Conservation (phyloP, 768 basidiomycete species). For the Tylopilus cervinicoccineus region DNA sequence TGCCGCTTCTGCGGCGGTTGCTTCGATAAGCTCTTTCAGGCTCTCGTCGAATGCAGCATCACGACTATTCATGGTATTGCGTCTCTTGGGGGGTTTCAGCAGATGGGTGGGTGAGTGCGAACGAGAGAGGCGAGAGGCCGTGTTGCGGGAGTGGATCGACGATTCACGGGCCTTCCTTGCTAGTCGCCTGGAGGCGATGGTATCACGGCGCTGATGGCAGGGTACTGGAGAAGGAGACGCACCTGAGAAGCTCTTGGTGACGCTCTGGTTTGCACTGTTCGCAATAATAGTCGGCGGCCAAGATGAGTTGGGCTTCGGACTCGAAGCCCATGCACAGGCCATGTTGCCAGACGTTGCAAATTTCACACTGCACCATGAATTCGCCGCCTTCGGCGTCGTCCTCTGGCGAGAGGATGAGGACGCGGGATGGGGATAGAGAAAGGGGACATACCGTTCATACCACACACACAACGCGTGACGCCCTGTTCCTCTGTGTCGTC, state of each 20-base stretch:
- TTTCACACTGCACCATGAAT: conserved; percentile 98
- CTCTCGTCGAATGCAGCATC: conserved; percentile 93
- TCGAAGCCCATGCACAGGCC: conserved; percentile 94
- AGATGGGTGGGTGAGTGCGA: conserved; percentile 65
- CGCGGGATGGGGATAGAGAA: conserved; percentile 4
- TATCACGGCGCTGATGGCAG: conserved; percentile 16
- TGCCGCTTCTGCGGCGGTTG: conserved; percentile 68
- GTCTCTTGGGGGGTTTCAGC: conserved; percentile 74
- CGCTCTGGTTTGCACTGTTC: conserved; percentile 88
- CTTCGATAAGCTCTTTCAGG: conserved; percentile 70
- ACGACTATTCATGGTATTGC: conserved; percentile 97
- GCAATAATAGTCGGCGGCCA: conserved; percentile 88
- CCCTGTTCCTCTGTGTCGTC: conserved; percentile 49
- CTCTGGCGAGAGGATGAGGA: conserved; percentile 42
- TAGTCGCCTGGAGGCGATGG: conserved; percentile 46
- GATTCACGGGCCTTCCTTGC: conserved; percentile 61
- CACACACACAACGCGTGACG: conserved; percentile 83
- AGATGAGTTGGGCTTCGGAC: conserved; percentile 66
- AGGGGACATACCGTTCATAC: conserved; percentile 60
- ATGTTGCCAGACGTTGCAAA: conserved; percentile 98
- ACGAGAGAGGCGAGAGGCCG: conserved; percentile 61
- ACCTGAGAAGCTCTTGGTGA: conserved; percentile 82
- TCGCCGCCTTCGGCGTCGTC: conserved; percentile 83
- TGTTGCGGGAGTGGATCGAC: conserved; percentile 59
- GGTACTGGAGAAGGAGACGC: conserved; percentile 29